Base-by-base conservation (phyloP, 148 eudicot species). In the Fagopyrum homotropicum region DNA sequence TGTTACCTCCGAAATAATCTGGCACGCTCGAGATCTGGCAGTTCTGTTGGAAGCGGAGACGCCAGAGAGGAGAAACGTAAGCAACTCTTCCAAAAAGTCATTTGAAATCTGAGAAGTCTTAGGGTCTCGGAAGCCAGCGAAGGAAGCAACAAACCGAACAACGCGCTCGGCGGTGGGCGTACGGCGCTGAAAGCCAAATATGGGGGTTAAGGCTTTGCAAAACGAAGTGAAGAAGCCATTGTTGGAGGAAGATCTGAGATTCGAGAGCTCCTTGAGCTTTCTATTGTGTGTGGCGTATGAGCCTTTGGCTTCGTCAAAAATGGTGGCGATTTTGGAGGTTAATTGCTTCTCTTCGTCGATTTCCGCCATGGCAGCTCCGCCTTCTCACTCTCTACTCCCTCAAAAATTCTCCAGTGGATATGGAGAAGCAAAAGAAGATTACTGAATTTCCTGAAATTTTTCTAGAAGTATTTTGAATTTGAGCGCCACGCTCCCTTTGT, bases 261-360 rank as follows among this genome's bases (percentile, higher is more conserved):
- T 68, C 3, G 85, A 70, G 44, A 95, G 89, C 45, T 95, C 99
- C 76, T 89, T 95, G 73, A 92, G 97, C 78, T 95, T 95, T 14
- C 97, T 89, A 44, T 83, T 79, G 85, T 95, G 97, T 2, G 86
- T 84, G 30, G 99, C 99, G 77, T 86, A 73, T 0, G 99, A 90
- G 19, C 76, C 69, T 71, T 82, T 80, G 12, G 79, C 73, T 52
- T 95, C 99, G 54, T 92, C 90, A 0, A 95, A 70, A 35, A 90
- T 64, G 60, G 57, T 83, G 4, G 89, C 87, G 45, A 95, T 87
- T 75, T 85, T 90, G 0, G 40, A 75, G 7, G 75, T 79, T 66
- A 88, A 19, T 75, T 26, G 77, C 35, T 68, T 79, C 51, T 77
- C 49, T 59, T 56, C n/a, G 3, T 74, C 77, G 16, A 48, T 45